These are phyloP conservation scores for Starmerella etchellsii DNA, from an alignment of 805 yeast genomes.

Conservation along the genomic window DNA sequence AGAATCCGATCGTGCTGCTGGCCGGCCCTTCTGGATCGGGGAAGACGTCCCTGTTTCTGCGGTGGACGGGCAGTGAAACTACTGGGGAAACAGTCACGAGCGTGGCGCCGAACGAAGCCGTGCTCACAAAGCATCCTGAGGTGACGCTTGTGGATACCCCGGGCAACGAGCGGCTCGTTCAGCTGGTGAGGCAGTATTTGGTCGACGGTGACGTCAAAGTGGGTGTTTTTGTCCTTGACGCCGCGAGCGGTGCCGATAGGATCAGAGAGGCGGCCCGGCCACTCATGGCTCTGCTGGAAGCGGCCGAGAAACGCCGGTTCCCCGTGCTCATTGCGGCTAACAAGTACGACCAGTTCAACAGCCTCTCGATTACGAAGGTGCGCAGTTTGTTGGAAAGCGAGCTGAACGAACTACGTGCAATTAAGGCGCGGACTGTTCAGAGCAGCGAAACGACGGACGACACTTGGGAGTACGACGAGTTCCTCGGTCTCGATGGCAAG, in stretches of 20 bases:
- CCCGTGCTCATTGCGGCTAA: conserved; percentile 71
- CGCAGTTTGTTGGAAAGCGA: conserved; percentile 48
- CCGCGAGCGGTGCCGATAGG: conserved; percentile 41
- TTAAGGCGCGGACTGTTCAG: conserved; percentile 35
- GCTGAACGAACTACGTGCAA: conserved; percentile 41
- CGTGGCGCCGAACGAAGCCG: conserved; percentile 12
- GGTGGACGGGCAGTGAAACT: conserved; percentile 6
- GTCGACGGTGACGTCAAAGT: conserved; percentile 40
- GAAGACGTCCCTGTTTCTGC: conserved; percentile 45
- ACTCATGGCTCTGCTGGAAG: conserved; percentile 44
- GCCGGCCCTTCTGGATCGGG: conserved; percentile 56
- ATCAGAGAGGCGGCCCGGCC: conserved; percentile 45
- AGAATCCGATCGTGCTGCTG: conserved; percentile 44
- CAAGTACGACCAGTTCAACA: conserved; percentile 73
- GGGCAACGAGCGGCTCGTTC: conserved; percentile 67
- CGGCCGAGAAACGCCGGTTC: conserved; percentile 51
- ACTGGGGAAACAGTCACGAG: conserved; percentile 14
- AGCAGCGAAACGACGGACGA: conserved; percentile 25
- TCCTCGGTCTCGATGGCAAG: conserved; percentile 30
- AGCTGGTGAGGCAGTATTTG: conserved; percentile 39
- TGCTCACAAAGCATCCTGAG: not conserved
- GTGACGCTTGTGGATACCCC: conserved; percentile 60
- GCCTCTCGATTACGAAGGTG: conserved; percentile 56
- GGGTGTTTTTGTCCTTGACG: conserved; percentile 63
- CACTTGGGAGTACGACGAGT: conserved; percentile 30